These are phyloP conservation scores for Aspergillus melleus DNA, from an alignment of 2,329 filamentous ascomycete species.

Conservation along the genomic window DNA sequence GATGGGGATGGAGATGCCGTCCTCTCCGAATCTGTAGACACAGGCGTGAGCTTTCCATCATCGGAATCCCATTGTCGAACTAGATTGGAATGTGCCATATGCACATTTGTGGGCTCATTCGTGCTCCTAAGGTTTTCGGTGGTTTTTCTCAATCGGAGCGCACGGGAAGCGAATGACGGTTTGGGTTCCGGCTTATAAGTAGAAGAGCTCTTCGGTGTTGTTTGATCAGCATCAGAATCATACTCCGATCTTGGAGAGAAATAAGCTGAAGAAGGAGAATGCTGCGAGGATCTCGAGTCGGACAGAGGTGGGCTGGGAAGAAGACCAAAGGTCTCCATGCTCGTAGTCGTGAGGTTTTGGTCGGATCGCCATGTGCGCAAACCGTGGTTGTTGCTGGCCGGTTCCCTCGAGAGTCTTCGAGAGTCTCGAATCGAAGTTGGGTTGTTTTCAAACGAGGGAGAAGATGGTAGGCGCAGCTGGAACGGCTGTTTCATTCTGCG, in stretches of 20 bases:
- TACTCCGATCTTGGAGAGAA: conserved; percentile 24
- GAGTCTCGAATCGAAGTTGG: conserved; percentile 21
- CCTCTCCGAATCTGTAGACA: conserved; percentile 11
- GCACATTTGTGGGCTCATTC: conserved; percentile 29
- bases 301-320: conserved; percentile 40
- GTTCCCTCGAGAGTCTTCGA: conserved; percentile 16
- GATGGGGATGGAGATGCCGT: conserved; percentile 11
- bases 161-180: conserved; percentile 18
- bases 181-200: conserved; percentile 6
- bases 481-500: conserved; percentile 43
- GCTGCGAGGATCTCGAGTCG: conserved; percentile 30
- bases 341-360: conserved; percentile 33
- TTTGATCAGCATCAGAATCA: conserved; percentile 18
- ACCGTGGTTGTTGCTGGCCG: conserved; percentile 22
- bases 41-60: conserved; percentile 13
- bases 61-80: conserved; percentile 28
- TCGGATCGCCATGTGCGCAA: conserved; percentile 39
- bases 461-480: conserved; percentile 35
- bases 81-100: conserved; percentile 34
- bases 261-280: conserved; percentile 28
- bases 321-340: conserved; percentile 35
- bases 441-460: conserved; percentile 32
- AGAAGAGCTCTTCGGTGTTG: conserved; percentile 7
- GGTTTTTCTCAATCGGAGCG: conserved; percentile 14
- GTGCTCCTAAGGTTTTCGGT: conserved; percentile 9